phyloP scores from a whole-genome alignment of 1,139 yeast species.

The Kodamaea ohmeri region DNA sequence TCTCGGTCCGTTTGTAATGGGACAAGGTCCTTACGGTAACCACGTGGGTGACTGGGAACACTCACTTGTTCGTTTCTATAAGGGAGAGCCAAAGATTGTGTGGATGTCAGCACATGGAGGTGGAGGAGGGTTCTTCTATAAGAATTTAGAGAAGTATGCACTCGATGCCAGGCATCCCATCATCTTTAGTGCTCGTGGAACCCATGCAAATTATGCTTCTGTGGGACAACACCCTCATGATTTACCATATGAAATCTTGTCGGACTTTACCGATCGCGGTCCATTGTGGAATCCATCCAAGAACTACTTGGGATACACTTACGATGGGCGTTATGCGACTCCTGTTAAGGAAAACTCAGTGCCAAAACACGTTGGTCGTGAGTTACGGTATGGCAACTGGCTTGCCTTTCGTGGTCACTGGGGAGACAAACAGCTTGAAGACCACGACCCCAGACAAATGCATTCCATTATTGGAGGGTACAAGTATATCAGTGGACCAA shows the following conservation, averaged over 20 bases:
- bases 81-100: conserved; percentile 81
- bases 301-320: conserved; percentile 79
- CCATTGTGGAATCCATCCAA: conserved; percentile 90
- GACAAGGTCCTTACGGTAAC: conserved; percentile 94
- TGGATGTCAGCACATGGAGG: conserved; percentile 99
- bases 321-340: conserved; percentile 52
- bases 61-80: conserved; percentile 75
- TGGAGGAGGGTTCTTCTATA: conserved; percentile 82
- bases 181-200: conserved; percentile 88
- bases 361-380: conserved; percentile 52
- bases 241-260: conserved; percentile 82
- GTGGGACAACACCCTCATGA: conserved; percentile 97
- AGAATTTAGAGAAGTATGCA: conserved; percentile 69
- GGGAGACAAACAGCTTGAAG: conserved; percentile 78
- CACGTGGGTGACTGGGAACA: conserved; percentile 99
- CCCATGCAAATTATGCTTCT: conserved; percentile 96
- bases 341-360: conserved; percentile 43
- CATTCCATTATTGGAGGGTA: conserved; percentile 84
- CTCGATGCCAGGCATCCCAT: conserved; percentile 56
- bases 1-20: conserved; percentile 96
- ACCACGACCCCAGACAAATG: conserved; percentile 71
- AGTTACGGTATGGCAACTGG: conserved; percentile 72
- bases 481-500: conserved; percentile 87
- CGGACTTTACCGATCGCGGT: conserved; percentile 94
- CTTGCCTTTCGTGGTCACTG: conserved; percentile 76